Evolutionary conservation across 1,139 yeast species (phyloP), one percentile per base, ranked within the genome.

Genomic region (Oligophagozyma castellii): DNA sequence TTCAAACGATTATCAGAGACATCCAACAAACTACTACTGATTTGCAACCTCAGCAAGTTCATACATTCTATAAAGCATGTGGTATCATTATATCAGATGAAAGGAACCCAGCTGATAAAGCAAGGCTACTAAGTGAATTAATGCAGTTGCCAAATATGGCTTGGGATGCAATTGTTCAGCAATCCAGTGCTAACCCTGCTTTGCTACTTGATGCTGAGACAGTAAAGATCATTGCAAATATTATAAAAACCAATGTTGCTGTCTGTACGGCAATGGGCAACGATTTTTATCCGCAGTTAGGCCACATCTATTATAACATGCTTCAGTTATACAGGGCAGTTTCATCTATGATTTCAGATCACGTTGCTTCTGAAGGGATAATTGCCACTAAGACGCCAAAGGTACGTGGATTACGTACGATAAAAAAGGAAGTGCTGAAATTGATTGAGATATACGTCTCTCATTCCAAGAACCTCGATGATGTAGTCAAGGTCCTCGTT

Each of bases 31-130:
- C 84, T 36, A 92, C 98, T 3, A 83, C 79, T 36, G 96, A 89
- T 53, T 67, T 89, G 46, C 92, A 77, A 47, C 95, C 98, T 15
- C 96, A 86, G 55, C 99, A 89, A 56, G 94, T 89, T 16, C 98
- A 89, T 54, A 84, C 96, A 2, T 89, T 89, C 51, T 89, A 89
- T 54, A 95, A 83, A 59, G 96, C 98, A 1, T 89, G 98, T 62
- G 96, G 96, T 47, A 73, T 81, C 36, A 89, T 89, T 37, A 73
- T 89, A 24, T 72, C 89, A 34, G 95, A 95, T 5, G 95, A 86
- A 55, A 63, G 70, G 15, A 65, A 65, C 32, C 63, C 65, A 32
- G 70, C 68, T 11, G 64, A 69, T 24, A 75, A 93, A 52, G 86
- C 80, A 39, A 69, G 75, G 36, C 63, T 86, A 35, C 65, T 89